Evolutionary conservation across 305 asterid species (phyloP).

Genomic region (Fraxinus albicans): DNA sequence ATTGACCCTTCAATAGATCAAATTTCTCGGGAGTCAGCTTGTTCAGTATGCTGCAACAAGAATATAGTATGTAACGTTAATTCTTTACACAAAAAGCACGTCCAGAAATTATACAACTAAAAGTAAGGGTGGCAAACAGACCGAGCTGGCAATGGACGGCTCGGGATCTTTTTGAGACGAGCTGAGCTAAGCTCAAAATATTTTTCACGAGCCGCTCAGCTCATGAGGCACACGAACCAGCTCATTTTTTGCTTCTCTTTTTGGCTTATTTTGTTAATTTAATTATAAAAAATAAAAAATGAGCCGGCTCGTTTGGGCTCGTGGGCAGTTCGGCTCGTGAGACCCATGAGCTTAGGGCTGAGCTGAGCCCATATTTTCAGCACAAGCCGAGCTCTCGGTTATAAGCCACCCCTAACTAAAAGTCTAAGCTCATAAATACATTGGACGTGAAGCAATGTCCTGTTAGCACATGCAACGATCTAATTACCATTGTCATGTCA

Average conservation of each 20-base stretch:
- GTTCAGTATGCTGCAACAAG: constrained; percentile 76
- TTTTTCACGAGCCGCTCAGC: background rate
- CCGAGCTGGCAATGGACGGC: background rate
- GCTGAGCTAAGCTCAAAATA: background rate
- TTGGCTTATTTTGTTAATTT: background rate
- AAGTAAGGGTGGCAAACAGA: background rate
- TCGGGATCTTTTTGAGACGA: background rate
- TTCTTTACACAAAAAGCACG: background rate
- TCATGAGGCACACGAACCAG: background rate
- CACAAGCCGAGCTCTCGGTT: background rate
- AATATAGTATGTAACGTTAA: background rate
- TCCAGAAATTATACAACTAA: background rate
- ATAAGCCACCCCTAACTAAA: background rate
- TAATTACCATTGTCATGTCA: background rate
- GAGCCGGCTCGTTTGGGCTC: background rate
- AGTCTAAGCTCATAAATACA: background rate
- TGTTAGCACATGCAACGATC: background rate
- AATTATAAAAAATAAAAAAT: no score
- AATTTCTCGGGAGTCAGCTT: constrained; percentile 93
- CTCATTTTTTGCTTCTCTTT: background rate
- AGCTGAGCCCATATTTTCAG: background rate
- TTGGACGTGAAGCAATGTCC: background rate
- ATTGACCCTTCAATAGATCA: constrained; percentile 81
- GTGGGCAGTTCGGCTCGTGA: background rate
- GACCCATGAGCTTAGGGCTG: background rate